Conservation (phyloP, 1,284 basidiomycete species). For the Cryptococcus deneoformans region DNA sequence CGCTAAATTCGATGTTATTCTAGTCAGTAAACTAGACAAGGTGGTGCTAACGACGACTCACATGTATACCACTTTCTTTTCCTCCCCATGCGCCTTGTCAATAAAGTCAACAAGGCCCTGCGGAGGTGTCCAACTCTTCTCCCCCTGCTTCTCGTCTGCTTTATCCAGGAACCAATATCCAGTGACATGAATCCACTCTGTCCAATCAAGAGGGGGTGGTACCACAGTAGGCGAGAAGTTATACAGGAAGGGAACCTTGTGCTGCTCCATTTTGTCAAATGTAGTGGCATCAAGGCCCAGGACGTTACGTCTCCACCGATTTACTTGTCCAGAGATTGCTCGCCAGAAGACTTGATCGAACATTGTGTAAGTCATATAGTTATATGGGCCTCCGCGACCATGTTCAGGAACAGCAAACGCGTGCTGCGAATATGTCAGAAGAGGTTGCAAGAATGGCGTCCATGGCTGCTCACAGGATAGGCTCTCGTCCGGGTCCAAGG, state of each 20-base stretch:
- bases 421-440: constrained; percentile 52
- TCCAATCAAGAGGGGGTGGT: constrained; percentile 92
- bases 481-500: constrained; percentile 65
- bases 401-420: constrained; percentile 95
- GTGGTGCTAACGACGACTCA: constrained; percentile 12
- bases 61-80: constrained; percentile 94
- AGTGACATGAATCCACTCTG: constrained; percentile 95
- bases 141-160: constrained; percentile 61
- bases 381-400: constrained; percentile 93
- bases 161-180: constrained; percentile 96
- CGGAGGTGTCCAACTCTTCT: constrained; percentile 82
- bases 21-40: neutral
- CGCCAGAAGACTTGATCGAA: constrained; percentile 99
- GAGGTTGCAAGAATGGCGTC: neutral
- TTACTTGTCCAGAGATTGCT: constrained; percentile 88
- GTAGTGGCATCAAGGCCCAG: constrained; percentile 77
- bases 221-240: constrained; percentile 90
- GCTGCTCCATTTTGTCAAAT: constrained; percentile 89
- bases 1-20: constrained; percentile 44
- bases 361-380: constrained; percentile 76
- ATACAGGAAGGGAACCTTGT: constrained; percentile 94
- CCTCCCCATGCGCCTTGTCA: constrained; percentile 63
- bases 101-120: constrained; percentile 77
- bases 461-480: constrained; percentile 60
- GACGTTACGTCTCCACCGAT: constrained; percentile 81